phyloP scores from a whole-genome alignment of 2,329 filamentous ascomycete genomes.

The Chaetomiaceae sp. region DNA sequence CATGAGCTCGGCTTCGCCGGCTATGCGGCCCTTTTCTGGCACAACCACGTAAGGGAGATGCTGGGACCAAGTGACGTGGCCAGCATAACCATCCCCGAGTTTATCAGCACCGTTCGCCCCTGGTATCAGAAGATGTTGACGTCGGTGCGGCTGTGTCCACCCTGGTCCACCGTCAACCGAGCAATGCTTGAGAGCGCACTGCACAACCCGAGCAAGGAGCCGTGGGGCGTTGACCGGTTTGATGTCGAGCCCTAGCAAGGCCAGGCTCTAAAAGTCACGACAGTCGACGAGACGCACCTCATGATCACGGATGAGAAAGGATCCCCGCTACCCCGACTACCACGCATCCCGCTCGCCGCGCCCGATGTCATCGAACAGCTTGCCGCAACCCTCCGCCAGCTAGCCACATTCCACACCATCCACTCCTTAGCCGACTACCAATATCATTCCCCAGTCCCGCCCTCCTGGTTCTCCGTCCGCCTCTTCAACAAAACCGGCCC shows the following conservation, averaged over 20 bases:
- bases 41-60: constrained; percentile 3
- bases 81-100: not conserved
- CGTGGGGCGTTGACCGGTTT: not conserved
- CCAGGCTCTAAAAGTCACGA: not conserved
- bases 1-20: constrained; percentile 13
- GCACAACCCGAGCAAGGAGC: not conserved
- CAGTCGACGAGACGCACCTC: not conserved
- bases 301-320: constrained; percentile 1
- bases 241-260: constrained; percentile 4
- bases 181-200: constrained; percentile 1
- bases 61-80: not conserved
- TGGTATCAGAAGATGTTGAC: constrained; percentile 8
- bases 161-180: not conserved
- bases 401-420: constrained; percentile 6
- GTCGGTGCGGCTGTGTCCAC: not conserved
- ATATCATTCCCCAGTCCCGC: constrained; percentile 8
- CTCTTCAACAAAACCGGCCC: constrained; percentile 11
- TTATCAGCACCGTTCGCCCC: not conserved
- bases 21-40: constrained; percentile 15
- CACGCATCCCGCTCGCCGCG: not conserved
- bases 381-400: not conserved
- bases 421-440: constrained; percentile 7
- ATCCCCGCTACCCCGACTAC: constrained; percentile 1
- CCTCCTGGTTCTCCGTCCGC: constrained; percentile 17
- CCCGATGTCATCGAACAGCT: not conserved